Evolutionary conservation across 345 rosid species (phyloP).

Genomic region (Melaleuca quinquenervia): DNA sequence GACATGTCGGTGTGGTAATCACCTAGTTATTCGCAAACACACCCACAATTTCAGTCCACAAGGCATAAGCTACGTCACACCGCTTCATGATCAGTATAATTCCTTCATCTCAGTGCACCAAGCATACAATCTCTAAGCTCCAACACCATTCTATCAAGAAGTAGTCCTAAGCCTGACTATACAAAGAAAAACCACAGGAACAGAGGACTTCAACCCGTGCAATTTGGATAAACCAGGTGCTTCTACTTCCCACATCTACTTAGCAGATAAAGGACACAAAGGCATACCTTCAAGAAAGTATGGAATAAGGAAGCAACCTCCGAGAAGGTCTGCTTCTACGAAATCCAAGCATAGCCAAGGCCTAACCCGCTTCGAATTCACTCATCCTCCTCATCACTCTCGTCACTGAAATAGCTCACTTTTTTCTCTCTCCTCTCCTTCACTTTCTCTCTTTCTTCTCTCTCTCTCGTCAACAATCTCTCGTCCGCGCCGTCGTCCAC

Average conservation of each 20-base stretch:
- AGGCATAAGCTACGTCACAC: background rate
- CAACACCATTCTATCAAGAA: background rate
- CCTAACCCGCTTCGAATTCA: background rate
- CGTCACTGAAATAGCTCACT: constrained; percentile 86
- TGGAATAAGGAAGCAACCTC: too few species aligned
- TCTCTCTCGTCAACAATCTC: constrained; percentile 40
- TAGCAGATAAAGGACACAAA: background rate
- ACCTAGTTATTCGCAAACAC: background rate
- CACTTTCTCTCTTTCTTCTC: constrained; percentile 13
- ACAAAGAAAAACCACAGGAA: background rate
- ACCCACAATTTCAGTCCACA: background rate
- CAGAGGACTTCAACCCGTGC: background rate
- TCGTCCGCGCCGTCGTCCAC: constrained; percentile 77
- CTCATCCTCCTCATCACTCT: constrained; percentile 66
- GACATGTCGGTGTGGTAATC: background rate
- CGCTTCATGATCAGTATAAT: background rate
- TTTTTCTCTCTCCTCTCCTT: constrained; percentile 47
- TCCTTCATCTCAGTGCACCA: background rate
- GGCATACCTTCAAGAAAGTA: background rate
- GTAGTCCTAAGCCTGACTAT: background rate
- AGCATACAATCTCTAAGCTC: background rate
- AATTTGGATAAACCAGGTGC: background rate
- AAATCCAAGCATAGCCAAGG: background rate
- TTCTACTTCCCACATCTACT: background rate
- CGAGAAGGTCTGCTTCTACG: background rate